Evolutionary conservation across 371 early-diverging fungal species (phyloP).

Genomic region (Rhizomucor miehei): DNA sequence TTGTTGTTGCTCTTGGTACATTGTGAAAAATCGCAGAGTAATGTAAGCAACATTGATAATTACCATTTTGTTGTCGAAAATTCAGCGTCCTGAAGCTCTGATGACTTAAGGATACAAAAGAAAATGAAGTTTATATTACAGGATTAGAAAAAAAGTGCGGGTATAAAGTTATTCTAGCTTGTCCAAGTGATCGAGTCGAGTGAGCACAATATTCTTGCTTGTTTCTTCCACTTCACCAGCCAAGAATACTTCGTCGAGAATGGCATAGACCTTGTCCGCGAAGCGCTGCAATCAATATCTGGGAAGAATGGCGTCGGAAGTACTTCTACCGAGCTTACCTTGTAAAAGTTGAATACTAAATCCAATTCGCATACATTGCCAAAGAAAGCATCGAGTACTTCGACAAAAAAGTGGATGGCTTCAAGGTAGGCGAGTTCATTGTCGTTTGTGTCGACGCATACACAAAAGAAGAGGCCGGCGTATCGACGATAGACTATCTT

Average conservation of each 20-base stretch:
- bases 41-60: too few species aligned
- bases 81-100: too few species aligned
- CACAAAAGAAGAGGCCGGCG: constrained; percentile 96
- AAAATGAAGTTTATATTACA: too few species aligned
- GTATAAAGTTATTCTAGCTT: constrained; percentile 62
- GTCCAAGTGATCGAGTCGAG: constrained; percentile 74
- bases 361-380: constrained; percentile 98
- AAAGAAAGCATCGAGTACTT: constrained; percentile 96
- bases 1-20: too few species aligned
- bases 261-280: constrained; percentile 93
- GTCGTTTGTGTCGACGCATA: constrained; percentile 96
- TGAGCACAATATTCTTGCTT: constrained; percentile 73
- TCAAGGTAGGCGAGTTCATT: constrained; percentile 94
- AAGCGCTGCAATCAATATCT: too few species aligned
- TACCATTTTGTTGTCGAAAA: too few species aligned
- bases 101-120: too few species aligned
- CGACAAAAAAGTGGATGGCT: constrained; percentile 97
- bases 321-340: constrained; percentile 51
- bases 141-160: background rate
- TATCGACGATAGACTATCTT: constrained; percentile 97
- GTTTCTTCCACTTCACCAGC: constrained; percentile 98
- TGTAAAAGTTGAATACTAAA: constrained; percentile 96
- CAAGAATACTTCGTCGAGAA: constrained; percentile 95
- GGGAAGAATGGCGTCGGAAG: too few species aligned
- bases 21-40: too few species aligned